These are phyloP conservation scores for Penicillium verrucosum DNA, from an alignment of 2,329 filamentous ascomycete genomes.

Conservation along the genomic window DNA sequence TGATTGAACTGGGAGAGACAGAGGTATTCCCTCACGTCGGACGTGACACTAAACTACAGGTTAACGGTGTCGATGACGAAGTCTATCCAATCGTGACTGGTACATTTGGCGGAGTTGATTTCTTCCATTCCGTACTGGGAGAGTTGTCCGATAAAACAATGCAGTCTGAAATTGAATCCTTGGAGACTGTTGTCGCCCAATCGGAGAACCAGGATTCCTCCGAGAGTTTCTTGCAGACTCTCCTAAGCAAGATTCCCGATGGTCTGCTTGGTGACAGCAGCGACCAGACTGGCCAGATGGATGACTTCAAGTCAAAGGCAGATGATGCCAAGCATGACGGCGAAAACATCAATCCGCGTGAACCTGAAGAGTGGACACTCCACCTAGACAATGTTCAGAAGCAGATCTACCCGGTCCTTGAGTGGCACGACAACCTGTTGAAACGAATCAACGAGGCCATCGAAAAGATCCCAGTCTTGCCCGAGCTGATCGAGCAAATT, in stretches of 20 bases:
- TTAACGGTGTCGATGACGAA: constrained; percentile 61
- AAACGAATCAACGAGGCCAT: constrained; percentile 73
- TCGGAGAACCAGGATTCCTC: constrained; percentile 61
- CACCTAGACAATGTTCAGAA: constrained; percentile 70
- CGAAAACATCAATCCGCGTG: constrained; percentile 68
- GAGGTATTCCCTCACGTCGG: constrained; percentile 87
- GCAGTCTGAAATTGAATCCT: constrained; percentile 84
- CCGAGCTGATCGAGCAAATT: constrained; percentile 79
- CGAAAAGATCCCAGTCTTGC: constrained; percentile 79
- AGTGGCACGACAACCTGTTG: constrained; percentile 88
- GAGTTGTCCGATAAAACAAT: constrained; percentile 83
- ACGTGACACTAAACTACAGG: constrained; percentile 64
- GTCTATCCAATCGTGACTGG: constrained; percentile 86
- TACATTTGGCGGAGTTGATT: constrained; percentile 92
- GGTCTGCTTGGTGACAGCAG: constrained; percentile 70
- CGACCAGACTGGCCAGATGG: constrained; percentile 66
- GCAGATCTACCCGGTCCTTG: constrained; percentile 83
- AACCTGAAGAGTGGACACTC: constrained; percentile 79
- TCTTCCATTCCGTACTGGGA: constrained; percentile 79
- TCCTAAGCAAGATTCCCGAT: constrained; percentile 77
- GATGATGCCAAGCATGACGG: constrained; percentile 71
- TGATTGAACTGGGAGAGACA: constrained; percentile 79
- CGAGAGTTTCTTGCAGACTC: constrained; percentile 70
- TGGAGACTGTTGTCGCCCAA: constrained; percentile 74
- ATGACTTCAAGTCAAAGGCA: constrained; percentile 75